Evolutionary conservation across 2,329 filamentous ascomycete genomes (phyloP), one percentile per base, ranked within the genome.

Genomic region (Colletotrichum sp.): DNA sequence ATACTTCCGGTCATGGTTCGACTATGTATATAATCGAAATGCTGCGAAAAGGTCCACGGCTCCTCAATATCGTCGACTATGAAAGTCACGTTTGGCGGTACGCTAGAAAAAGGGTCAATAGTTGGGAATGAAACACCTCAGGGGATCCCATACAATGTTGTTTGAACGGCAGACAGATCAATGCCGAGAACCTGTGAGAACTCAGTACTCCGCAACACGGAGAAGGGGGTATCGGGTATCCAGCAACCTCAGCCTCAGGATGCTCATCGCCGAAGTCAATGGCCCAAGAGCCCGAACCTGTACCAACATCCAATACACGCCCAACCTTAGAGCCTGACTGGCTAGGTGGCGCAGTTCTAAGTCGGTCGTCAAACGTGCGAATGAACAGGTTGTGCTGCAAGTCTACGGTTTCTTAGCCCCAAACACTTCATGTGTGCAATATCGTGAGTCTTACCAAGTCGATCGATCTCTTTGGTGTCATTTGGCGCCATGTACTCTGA

Each of bases 301-400:
- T 58, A 1, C 29, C 55, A n/a, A 58, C 29, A n/a, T 58, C 55
- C 18, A 58, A 16, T 18, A 33, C 55, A n/a, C 55, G 55, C 15
- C 15, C 18, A n/a, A 58, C 18, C 8, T 58, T 18, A 6, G 55
- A 29, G 4, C 55, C 55, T 33, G 27, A 8, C 8, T 31, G 27
- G 8, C 18, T 58, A 8, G 55, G 55, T 8, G 55, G 55, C 3
- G 55, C 55, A 58, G 29, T 58, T 18, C 55, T 29, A 13, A 58
- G 27, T n/a, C 55, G 55, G 16, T 58, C 55, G 55, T 58, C 55
- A 31, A 58, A 58, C 4, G 55, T 58, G 16, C 55, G 55, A 9
- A 58, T 58, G 6, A 58, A 58, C 29, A 58, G 6, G 29, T 58
- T 58, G 18, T 58, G 55, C 0, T 58, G 55, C 1, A 58, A 31